Base-by-base conservation (phyloP, 1,284 basidiomycete species). In the Ganoderma sinense region DNA sequence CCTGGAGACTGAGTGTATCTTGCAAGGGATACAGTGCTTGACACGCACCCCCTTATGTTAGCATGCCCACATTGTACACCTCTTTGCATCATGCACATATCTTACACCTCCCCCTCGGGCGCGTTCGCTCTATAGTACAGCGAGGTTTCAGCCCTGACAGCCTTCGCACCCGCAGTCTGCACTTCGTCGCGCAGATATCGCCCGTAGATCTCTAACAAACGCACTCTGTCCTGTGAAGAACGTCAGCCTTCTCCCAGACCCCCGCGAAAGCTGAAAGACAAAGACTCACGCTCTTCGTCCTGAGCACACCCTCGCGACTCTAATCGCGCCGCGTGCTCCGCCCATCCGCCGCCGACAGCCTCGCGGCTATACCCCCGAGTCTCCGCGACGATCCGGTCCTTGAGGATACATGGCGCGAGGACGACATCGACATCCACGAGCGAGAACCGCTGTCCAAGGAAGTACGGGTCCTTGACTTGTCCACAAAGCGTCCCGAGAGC, bases 151-250 rank as follows among this genome's bases (percentile, higher is more conserved):
- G 43, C 43, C 8, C 43, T 20, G 26, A 84, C 86, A 0, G 88
- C 89, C 74, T 88, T 89, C 1, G 89, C 89, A 29, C 83, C 86
- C 73, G 88, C 88, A 72, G 87, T 88, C 79, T 89, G 85, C 10
- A 89, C 87, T 72, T 88, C 87, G 72, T 90, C 84, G 13, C 83
- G 80, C 48, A 90, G 78, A 75, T 90, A 91, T 1, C 88, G 81
- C 11, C 80, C 84, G 71, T 89, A 90, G 20, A 90, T 87, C 58
- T 82, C 81, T 8, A 78, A 78, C 62, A 86, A 84, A 73, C 88
- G 82, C 63, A 87, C 82, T 74, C 76, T 78, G 33, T 86, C 82
- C 86, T 88, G 71, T 20, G 3, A 20, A 16, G 18, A 2, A 7
- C 33, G 5, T 59, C 56, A 39, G 43, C 5, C 18, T 20, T 13